These are phyloP conservation scores for Botryosphaeria dothidea DNA, from an alignment of 2,329 filamentous ascomycete species.

Conservation along the genomic window DNA sequence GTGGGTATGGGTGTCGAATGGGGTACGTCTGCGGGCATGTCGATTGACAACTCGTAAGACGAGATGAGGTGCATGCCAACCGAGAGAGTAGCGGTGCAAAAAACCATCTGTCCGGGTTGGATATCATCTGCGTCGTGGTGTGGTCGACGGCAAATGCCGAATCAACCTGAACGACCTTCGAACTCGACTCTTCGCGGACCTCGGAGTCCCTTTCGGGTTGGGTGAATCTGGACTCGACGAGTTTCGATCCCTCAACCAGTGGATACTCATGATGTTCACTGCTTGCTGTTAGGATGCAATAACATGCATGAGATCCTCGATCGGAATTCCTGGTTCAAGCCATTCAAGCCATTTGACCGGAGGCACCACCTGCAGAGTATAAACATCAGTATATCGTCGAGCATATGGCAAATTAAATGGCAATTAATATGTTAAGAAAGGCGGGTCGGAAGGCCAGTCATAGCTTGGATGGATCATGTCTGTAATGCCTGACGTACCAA, in stretches of 20 bases:
- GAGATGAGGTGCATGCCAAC: not conserved
- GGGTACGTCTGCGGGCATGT: slow-evolving; percentile 8
- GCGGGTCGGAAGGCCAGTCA: too few species aligned
- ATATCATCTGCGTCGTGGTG: not conserved
- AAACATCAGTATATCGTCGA: not conserved
- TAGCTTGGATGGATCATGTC: too few species aligned
- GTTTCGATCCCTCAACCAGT: not conserved
- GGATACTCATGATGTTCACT: not conserved
- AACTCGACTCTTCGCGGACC: not conserved
- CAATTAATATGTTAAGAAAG: not conserved
- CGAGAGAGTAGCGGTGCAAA: not conserved
- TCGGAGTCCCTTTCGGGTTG: not conserved
- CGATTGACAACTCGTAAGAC: not conserved
- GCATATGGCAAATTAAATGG: not conserved
- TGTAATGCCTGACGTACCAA: slow-evolving; percentile 35
- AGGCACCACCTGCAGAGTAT: slow-evolving; percentile 1
- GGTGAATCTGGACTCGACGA: not conserved
- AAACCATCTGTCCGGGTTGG: not conserved
- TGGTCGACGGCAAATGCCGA: not conserved
- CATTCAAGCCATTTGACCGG: slow-evolving; percentile 22
- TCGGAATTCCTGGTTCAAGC: not conserved
- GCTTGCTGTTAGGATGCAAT: not conserved
- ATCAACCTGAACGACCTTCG: not conserved
- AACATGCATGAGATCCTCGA: not conserved
- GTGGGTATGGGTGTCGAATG: slow-evolving; percentile 11